phyloP scores from a whole-genome alignment of 148 eudicot species.

The Salicornia ramosissima region DNA sequence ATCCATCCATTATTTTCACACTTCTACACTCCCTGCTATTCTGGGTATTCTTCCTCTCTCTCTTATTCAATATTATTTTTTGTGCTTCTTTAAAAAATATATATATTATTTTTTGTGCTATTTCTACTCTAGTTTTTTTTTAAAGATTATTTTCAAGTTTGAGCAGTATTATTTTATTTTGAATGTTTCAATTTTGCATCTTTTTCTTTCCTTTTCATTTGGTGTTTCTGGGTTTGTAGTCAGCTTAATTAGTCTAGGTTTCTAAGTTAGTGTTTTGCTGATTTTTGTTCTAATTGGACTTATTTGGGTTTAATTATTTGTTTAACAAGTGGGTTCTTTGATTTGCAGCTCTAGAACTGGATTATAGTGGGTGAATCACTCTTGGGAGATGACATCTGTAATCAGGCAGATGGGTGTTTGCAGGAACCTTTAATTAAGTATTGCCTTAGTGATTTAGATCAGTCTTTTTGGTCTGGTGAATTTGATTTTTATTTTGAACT shows the following conservation, averaged over 20 bases:
- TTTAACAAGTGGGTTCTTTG: slow-evolving; percentile 17
- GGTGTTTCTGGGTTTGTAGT: background rate
- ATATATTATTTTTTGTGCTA: too few relatives aligned
- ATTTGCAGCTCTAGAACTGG: slow-evolving; percentile 31
- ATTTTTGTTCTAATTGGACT: slow-evolving; percentile 3
- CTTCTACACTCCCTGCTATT: slow-evolving; percentile 21
- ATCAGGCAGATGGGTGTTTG: slow-evolving; percentile 12
- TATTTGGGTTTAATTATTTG: background rate
- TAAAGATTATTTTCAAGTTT: background rate
- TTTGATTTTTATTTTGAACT: slow-evolving; percentile 8
- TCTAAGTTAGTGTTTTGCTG: background rate
- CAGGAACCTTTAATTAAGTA: background rate
- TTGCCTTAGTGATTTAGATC: slow-evolving; percentile 8
- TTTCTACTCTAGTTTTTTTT: background rate
- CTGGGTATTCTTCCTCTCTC: slow-evolving; percentile 25
- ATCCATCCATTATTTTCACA: slow-evolving; percentile 30
- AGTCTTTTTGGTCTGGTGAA: slow-evolving; percentile 13
- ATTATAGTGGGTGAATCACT: slow-evolving; percentile 18
- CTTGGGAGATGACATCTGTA: slow-evolving; percentile 5
- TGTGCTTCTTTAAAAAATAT: background rate
- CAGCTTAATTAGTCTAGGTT: background rate
- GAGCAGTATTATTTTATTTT: slow-evolving; percentile 4
- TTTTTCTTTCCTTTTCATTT: background rate
- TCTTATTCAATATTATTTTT: background rate
- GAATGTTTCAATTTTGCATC: background rate